These are phyloP conservation scores for Magnaporthiopsis incrustans DNA, from an alignment of 2,329 filamentous ascomycete genomes.

Conservation along the genomic window DNA sequence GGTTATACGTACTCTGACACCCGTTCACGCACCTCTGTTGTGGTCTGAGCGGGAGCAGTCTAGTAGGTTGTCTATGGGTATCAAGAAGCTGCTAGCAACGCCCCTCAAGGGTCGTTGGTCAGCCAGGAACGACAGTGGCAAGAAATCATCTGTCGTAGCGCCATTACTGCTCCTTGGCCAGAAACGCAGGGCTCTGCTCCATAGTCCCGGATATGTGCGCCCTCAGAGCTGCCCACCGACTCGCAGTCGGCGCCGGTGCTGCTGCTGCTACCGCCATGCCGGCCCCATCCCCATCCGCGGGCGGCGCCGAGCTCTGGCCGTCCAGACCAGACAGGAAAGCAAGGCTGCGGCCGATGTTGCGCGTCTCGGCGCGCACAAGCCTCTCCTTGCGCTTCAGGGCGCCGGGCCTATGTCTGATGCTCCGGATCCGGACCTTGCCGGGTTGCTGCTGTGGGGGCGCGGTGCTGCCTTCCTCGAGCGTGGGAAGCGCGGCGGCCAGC, in stretches of 20 bases:
- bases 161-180: conserved; percentile 14
- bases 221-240: conserved; percentile 73
- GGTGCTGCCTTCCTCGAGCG: conserved; percentile 40
- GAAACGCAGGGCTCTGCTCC: conserved; percentile 79
- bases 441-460: conserved; percentile 14
- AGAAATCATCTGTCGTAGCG: no score
- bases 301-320: conserved; percentile 7
- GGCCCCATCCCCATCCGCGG: conserved; percentile 8
- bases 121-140: no score
- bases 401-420: conserved; percentile 65
- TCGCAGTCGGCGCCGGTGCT: conserved; percentile 33
- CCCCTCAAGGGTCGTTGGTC: no score
- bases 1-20: no score
- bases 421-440: conserved; percentile 61
- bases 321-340: conserved; percentile 48
- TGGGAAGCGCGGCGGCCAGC: conserved; percentile 73
- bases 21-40: no score
- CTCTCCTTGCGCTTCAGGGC: conserved; percentile 77
- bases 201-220: conserved; percentile 80
- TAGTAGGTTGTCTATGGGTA: neutral
- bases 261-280: conserved; percentile 6
- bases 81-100: neutral
- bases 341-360: conserved; percentile 77
- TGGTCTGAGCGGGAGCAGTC: no score
- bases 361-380: conserved; percentile 71